Percentiles rank a stretch among this genome's conserved stretches.
Conservation (phyloP, 2,329 filamentous ascomycete genomes). For the Gliomastix tumulicola region DNA sequence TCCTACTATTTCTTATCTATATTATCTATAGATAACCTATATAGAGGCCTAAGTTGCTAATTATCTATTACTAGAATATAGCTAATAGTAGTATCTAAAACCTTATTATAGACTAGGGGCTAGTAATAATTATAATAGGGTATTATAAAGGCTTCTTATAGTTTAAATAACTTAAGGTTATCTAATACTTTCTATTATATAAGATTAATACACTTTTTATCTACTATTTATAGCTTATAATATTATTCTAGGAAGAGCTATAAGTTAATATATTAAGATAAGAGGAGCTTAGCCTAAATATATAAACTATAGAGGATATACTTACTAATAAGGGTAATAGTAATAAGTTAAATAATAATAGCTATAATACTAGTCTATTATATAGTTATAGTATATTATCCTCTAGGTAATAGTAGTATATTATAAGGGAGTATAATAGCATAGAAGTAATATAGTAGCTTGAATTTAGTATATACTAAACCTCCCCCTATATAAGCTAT, state of each 20-base stretch:
- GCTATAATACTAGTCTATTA: neutral
- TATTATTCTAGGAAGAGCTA: neutral
- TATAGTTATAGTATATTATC: neutral
- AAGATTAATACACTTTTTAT: neutral
- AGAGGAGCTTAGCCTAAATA: neutral
- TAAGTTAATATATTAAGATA: conserved; percentile 1
- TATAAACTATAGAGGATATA: neutral
- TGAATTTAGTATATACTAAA: neutral
- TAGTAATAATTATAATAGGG: neutral
- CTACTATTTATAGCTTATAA: neutral
- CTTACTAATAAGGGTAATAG: neutral
- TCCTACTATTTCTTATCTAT: neutral
- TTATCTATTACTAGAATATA: conserved; percentile 1
- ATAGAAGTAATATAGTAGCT: neutral
- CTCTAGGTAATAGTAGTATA: conserved; percentile 1
- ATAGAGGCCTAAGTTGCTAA: neutral
- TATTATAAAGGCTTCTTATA: neutral
- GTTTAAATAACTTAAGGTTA: neutral
- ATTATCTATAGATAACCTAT: neutral
- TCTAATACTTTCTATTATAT: neutral
- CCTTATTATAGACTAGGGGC: conserved; percentile 1
- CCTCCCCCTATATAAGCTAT: neutral
- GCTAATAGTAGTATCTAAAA: conserved; percentile 2
- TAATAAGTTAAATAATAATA: neutral
- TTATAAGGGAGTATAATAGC: neutral